Percentiles rank a stretch among this genome's conserved stretches.
Conservation (phyloP, 345 rosid genomes). For the Anastatica hierochuntica region DNA sequence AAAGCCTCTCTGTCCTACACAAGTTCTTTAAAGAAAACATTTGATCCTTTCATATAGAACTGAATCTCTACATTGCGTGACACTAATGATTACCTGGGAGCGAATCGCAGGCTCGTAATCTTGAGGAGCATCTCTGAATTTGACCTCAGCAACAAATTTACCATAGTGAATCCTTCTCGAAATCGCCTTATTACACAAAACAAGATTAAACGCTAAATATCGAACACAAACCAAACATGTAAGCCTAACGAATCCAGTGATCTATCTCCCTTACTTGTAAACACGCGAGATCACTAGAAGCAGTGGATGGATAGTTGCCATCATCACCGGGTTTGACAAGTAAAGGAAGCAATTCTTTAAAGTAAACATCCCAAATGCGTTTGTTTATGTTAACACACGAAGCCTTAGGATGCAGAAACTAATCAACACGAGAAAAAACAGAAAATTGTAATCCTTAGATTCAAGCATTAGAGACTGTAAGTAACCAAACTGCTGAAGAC, state of each 20-base stretch:
- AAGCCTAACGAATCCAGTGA: not conserved
- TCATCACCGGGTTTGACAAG: constrained; percentile 64
- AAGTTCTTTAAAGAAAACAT: not conserved
- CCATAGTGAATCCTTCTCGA: constrained; percentile 89
- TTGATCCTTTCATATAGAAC: too few species aligned
- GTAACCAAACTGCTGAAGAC: too few species aligned
- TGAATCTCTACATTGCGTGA: not conserved
- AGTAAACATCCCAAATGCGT: constrained; percentile 60
- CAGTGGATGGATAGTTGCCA: constrained; percentile 66
- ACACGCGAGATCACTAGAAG: constrained; percentile 54
- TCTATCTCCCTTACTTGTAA: constrained; percentile 54
- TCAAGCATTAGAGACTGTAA: too few species aligned
- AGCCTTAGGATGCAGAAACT: constrained; percentile 61
- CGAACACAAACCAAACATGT: not conserved
- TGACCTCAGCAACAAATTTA: constrained; percentile 81
- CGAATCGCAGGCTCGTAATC: constrained; percentile 68
- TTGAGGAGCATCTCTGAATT: constrained; percentile 53
- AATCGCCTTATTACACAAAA: constrained; percentile 51
- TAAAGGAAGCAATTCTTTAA: constrained; percentile 56
- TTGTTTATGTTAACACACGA: constrained; percentile 51
- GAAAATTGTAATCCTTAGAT: too few species aligned
- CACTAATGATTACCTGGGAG: constrained; percentile 41
- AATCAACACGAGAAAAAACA: not conserved
- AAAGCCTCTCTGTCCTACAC: constrained; percentile 56
- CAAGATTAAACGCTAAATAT: constrained; percentile 2